Conservation (phyloP, 257 asterid species). For the Forsythia suspensa region DNA sequence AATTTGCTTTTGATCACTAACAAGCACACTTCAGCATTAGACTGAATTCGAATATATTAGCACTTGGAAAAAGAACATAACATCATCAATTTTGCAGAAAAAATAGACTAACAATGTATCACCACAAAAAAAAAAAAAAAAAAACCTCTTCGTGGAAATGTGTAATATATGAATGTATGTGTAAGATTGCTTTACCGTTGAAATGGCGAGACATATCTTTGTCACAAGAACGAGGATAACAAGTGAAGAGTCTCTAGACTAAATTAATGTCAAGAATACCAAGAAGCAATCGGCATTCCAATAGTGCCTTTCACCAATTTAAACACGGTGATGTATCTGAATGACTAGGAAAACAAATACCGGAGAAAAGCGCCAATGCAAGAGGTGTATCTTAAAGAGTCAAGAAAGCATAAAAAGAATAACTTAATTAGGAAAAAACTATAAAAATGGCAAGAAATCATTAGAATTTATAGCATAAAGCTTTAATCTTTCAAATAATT, state of each 20-base stretch:
- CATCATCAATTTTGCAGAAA: too few species aligned
- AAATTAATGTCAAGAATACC: constrained; percentile 38
- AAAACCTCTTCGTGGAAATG: too few species aligned
- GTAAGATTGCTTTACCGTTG: constrained; percentile 40
- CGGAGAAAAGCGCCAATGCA: constrained; percentile 52
- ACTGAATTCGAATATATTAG: too few species aligned
- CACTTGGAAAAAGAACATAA: too few species aligned
- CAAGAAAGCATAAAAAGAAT: constrained; percentile 7
- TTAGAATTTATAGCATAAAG: background rate
- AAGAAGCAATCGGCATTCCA: constrained; percentile 46
- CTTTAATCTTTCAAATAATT: background rate
- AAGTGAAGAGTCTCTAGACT: constrained; percentile 54
- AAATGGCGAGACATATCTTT: constrained; percentile 56
- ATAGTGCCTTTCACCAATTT: constrained; percentile 43
- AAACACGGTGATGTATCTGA: constrained; percentile 31
- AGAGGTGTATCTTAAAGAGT: constrained; percentile 57
- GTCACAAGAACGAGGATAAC: constrained; percentile 24
- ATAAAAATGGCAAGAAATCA: background rate
- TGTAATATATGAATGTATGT: too few species aligned
- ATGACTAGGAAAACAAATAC: constrained; percentile 51
- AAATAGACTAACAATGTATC: too few species aligned
- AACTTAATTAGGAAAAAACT: too few species aligned
- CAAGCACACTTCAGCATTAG: too few species aligned
- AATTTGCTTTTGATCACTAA: too few species aligned
- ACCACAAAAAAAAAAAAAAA: too few species aligned